phyloP scores from a whole-genome alignment of 2,329 filamentous ascomycete species.

The Aspergillus chevalieri region DNA sequence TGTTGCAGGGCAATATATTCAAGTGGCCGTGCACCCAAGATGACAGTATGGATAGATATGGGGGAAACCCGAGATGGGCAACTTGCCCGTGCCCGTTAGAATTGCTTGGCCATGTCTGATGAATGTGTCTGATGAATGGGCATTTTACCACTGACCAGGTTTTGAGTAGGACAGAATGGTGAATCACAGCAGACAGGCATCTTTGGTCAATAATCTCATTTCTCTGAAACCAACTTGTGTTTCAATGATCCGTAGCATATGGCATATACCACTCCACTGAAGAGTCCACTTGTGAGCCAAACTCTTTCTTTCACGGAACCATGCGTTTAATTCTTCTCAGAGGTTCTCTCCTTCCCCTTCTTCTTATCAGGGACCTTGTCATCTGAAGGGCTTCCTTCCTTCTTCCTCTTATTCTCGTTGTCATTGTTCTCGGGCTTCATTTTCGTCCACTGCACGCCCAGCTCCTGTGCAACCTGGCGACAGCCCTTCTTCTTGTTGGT shows the following conservation, averaged over 20 bases:
- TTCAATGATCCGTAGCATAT: background rate
- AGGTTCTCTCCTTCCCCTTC: background rate
- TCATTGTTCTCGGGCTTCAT: background rate
- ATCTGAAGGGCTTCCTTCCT: background rate
- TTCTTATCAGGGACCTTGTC: background rate
- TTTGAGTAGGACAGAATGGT: too few species aligned
- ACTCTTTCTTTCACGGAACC: background rate
- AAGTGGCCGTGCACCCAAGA: background rate
- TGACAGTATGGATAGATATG: background rate
- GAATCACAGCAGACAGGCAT: too few species aligned
- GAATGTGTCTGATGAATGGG: too few species aligned
- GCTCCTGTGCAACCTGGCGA: background rate
- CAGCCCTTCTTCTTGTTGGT: background rate
- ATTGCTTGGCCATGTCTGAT: too few species aligned
- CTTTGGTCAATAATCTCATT: too few species aligned
- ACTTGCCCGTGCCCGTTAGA: background rate
- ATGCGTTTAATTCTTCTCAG: background rate
- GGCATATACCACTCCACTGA: background rate
- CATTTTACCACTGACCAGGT: too few species aligned
- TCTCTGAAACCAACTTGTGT: background rate
- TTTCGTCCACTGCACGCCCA: background rate
- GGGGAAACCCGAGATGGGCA: background rate
- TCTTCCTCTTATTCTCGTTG: background rate
- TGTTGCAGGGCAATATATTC: too few species aligned
- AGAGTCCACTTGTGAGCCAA: background rate